phyloP scores from a whole-genome alignment of 2,329 filamentous ascomycete genomes.

The Colletotrichum tropicale region DNA sequence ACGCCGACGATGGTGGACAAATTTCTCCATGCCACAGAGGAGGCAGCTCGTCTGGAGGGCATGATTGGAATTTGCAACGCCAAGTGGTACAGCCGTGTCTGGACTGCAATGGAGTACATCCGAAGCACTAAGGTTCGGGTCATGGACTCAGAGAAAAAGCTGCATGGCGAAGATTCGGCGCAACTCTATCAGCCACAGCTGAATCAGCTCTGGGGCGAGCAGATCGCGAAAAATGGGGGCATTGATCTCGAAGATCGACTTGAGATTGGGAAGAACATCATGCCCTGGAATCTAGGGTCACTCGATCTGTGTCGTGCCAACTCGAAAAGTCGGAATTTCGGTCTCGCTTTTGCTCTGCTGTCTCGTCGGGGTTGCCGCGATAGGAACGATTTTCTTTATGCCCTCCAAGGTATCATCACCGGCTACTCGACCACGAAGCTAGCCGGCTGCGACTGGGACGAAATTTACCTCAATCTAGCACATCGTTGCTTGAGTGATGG shows the following conservation, averaged over 20 bases:
- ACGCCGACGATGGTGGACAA: neutral
- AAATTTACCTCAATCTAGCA: neutral
- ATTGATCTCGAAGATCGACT: neutral
- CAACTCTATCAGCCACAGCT: neutral
- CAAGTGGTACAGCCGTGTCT: neutral
- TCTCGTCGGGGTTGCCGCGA: neutral
- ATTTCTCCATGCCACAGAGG: neutral
- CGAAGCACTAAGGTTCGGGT: neutral
- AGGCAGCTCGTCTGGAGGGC: neutral
- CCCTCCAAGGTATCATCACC: neutral
- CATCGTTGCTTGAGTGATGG: neutral
- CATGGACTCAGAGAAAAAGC: neutral
- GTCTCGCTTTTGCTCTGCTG: neutral
- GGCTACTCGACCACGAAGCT: neutral
- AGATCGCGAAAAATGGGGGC: neutral
- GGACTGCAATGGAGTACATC: neutral
- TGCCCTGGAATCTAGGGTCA: neutral
- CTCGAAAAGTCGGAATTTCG: neutral
- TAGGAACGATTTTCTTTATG: neutral
- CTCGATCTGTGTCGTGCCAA: neutral
- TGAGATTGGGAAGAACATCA: neutral
- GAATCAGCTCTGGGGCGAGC: neutral
- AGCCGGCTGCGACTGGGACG: neutral
- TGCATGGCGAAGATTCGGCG: neutral
- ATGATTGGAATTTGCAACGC: neutral